Percentiles rank a stretch among this genome's conserved stretches.
These are phyloP conservation scores for Leccinum fallax DNA, from an alignment of 1,284 basidiomycete genomes.

Conservation along the genomic window DNA sequence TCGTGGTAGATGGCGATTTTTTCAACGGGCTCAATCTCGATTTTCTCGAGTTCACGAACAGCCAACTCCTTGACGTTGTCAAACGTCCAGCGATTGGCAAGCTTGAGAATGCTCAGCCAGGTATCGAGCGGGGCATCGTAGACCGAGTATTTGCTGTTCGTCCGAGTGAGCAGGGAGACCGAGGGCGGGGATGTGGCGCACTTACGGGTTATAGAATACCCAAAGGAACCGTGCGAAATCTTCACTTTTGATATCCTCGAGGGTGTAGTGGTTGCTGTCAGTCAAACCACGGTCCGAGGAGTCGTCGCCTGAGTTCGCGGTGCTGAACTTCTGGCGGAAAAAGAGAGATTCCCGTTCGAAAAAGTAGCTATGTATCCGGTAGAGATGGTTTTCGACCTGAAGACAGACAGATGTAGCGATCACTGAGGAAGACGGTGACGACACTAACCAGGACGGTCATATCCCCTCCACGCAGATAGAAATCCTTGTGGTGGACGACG, in stretches of 20 bases:
- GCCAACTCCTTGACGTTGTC: conserved; percentile 49
- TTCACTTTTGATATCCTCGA: conserved; percentile 47
- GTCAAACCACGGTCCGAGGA: conserved; percentile 40
- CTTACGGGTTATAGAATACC: conserved; percentile 69
- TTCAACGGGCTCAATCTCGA: conserved; percentile 46
- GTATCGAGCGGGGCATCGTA: conserved; percentile 52
- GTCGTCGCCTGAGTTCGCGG: conserved; percentile 36
- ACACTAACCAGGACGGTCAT: conserved; percentile 53
- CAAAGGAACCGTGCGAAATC: conserved; percentile 60
- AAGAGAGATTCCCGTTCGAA: conserved; percentile 59
- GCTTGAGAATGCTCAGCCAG: conserved; percentile 53
- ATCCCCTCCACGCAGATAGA: conserved; percentile 57
- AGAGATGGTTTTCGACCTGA: conserved; percentile 51
- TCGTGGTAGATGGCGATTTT: conserved; percentile 54
- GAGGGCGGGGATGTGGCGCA: conserved; percentile 6
- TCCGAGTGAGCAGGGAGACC: conserved; percentile 11
- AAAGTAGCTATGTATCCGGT: conserved; percentile 55
- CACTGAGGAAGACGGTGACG: conserved; percentile 4
- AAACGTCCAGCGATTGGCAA: conserved; percentile 54
- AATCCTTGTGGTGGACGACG: conserved; percentile 43
- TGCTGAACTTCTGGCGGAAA: conserved; percentile 48
- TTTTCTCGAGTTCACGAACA: conserved; percentile 49
- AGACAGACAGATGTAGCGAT: conserved; percentile 13
- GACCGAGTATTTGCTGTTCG: conserved; percentile 52
- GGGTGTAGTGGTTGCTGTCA: conserved; percentile 43